Evolutionary conservation across 1,284 basidiomycete species (phyloP).

Genomic region (Cerioporus squamosus): DNA sequence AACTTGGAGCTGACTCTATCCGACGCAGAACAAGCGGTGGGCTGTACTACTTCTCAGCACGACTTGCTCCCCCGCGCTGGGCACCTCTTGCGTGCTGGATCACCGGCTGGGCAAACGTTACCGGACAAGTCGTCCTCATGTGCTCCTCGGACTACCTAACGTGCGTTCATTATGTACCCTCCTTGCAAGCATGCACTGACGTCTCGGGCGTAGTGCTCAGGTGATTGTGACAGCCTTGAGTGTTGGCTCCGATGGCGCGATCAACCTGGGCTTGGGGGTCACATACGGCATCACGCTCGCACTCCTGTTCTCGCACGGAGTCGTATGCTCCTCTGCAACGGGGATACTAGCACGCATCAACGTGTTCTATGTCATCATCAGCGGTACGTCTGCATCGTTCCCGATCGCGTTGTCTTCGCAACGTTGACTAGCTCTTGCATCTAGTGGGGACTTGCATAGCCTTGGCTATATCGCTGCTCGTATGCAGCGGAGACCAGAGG

Average conservation of each 20-base stretch:
- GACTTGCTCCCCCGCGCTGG: constrained; percentile 63
- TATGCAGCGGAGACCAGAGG: constrained; percentile 54
- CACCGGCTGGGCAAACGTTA: constrained; percentile 69
- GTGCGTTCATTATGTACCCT: no score
- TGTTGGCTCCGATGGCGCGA: constrained; percentile 57
- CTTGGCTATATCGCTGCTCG: constrained; percentile 62
- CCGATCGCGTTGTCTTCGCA: neutral
- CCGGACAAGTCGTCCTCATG: constrained; percentile 63
- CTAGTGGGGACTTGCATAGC: constrained; percentile 46
- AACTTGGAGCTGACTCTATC: neutral
- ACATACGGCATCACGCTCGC: constrained; percentile 71
- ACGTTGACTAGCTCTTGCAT: no score
- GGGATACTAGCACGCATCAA: constrained; percentile 68
- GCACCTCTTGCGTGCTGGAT: constrained; percentile 75
- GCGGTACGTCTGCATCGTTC: constrained; percentile 42
- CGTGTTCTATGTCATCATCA: constrained; percentile 68
- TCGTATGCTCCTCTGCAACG: constrained; percentile 75
- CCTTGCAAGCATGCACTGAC: constrained; percentile 53
- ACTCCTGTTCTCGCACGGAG: constrained; percentile 65
- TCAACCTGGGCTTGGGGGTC: constrained; percentile 54
- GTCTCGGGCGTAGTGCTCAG: constrained; percentile 49
- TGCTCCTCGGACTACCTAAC: constrained; percentile 65
- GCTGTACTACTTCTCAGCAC: constrained; percentile 77
- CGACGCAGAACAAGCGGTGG: constrained; percentile 49
- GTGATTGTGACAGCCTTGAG: constrained; percentile 77